Base-by-base conservation (phyloP, 768 basidiomycete genomes). In the Tylopilus rubrobrunneus region DNA sequence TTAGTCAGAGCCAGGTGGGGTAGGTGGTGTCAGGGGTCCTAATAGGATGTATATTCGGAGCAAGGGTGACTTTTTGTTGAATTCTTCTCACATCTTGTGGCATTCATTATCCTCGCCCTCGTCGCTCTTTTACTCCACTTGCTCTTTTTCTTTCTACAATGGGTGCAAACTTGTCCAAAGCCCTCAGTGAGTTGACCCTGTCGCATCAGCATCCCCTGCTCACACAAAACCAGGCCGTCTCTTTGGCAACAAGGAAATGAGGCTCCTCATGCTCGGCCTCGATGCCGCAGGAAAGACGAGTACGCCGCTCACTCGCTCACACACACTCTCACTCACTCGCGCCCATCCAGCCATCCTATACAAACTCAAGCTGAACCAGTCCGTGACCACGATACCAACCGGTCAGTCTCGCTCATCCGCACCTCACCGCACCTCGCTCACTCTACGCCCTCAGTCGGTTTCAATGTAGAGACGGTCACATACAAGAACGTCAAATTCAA, bases 211-310 rank as follows among this genome's bases (percentile, higher is more conserved):
- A 5, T 2, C 40, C 19, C 21, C 7, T 7, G 29, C 40, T 23
- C 40, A 41, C 40, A 3, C 21, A 2, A 21, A n/a, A 10, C 12
- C 65, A 96, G 93, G 84, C 69, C 92, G 89, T 77, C 77, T 98
- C 63, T 98, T 98, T 72, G 95, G 94, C 58, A 98, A 94, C 82
- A 96, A 94, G 82, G 96, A 98, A 81, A 98, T 98, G 96, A 78
- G 94, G 66, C 76, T 96, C 66, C 76, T 97, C 70, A 98, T 98
- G 96, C 77, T 98, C 64, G 96, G 96, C 41, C 79, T 98, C 62
- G 96, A 98, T 70, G 96, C 96, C 42, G 96, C 96, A 45, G 96
- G 96, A 67, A 98, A 98, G 77, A 98, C 96, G 19, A 98, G 96
- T 97, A 62, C 71, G 93, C 78, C 45, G 4, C 43, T 17, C 19